These are phyloP conservation scores for Colletotrichum phormii DNA, from an alignment of 2,329 filamentous ascomycete genomes.

Conservation along the genomic window DNA sequence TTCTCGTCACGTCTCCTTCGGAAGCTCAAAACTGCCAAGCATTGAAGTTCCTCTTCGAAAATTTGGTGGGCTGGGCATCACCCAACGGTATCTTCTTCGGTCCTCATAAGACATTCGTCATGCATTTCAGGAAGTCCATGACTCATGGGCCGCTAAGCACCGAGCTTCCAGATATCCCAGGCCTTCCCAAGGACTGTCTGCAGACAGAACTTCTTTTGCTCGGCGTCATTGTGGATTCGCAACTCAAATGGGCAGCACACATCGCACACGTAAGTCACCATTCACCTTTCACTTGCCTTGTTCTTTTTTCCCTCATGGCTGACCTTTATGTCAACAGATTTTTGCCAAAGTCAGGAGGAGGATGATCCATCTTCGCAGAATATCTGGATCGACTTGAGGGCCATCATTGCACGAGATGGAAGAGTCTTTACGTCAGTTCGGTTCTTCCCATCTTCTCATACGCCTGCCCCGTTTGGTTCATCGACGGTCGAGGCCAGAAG, in stretches of 20 bases:
- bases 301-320: too few relatives aligned
- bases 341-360: too few relatives aligned
- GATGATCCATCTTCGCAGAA: too few relatives aligned
- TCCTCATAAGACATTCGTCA: not conserved
- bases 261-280: constrained; percentile 4
- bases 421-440: too few relatives aligned
- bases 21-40: not conserved
- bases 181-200: not conserved
- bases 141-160: not conserved
- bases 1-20: not conserved
- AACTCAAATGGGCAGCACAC: not conserved
- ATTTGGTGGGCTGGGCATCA: not conserved
- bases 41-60: not conserved
- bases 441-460: too few relatives aligned
- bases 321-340: too few relatives aligned
- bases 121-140: not conserved
- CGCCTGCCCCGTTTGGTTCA: too few relatives aligned
- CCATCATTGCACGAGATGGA: too few relatives aligned
- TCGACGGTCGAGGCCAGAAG: too few relatives aligned
- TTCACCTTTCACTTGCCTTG: too few relatives aligned
- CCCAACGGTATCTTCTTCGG: constrained; percentile 1
- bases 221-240: not conserved
- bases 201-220: not conserved
- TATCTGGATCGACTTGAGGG: too few relatives aligned
- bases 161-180: not conserved